Conservation (phyloP, 2,329 filamentous ascomycete genomes). For the Cadophora luteo-olivacea region DNA sequence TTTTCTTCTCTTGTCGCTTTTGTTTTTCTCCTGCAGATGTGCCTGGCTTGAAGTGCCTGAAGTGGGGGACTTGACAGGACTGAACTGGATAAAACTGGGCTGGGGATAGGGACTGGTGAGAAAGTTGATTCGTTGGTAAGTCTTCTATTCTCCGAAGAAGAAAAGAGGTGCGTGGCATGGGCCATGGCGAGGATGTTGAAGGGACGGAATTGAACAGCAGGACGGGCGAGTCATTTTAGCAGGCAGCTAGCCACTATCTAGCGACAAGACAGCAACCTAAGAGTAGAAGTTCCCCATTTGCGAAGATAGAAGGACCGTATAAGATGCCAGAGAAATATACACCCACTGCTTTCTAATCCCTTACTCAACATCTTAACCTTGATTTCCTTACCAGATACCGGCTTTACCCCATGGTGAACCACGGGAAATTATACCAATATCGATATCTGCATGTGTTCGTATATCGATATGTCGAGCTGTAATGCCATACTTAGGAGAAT, state of each 20-base stretch:
- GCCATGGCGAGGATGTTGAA: too few species aligned
- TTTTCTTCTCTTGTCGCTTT: not conserved
- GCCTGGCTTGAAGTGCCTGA: not conserved
- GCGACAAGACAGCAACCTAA: too few species aligned
- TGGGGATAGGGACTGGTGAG: not conserved
- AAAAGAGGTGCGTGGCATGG: too few species aligned
- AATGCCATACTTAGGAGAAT: not conserved
- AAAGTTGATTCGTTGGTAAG: not conserved
- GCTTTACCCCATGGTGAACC: not conserved
- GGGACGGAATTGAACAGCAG: too few species aligned
- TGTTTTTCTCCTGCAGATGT: not conserved
- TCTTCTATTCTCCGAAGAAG: not conserved
- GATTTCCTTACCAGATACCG: not conserved
- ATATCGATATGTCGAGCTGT: not conserved
- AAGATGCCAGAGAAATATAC: not conserved
- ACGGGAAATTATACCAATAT: constrained; percentile 1
- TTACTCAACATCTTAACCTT: not conserved
- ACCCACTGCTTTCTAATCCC: constrained; percentile 1
- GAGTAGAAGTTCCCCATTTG: too few species aligned
- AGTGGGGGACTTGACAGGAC: not conserved
- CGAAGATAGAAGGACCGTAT: too few species aligned
- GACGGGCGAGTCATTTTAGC: too few species aligned
- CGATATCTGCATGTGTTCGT: not conserved
- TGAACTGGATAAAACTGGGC: too few species aligned
- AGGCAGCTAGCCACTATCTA: too few species aligned